A percentile compares a stretch with the other conserved stretches of the same genome.
phyloP scores from a whole-genome alignment of 2,329 filamentous ascomycete species.

The Balansia obtecta region DNA sequence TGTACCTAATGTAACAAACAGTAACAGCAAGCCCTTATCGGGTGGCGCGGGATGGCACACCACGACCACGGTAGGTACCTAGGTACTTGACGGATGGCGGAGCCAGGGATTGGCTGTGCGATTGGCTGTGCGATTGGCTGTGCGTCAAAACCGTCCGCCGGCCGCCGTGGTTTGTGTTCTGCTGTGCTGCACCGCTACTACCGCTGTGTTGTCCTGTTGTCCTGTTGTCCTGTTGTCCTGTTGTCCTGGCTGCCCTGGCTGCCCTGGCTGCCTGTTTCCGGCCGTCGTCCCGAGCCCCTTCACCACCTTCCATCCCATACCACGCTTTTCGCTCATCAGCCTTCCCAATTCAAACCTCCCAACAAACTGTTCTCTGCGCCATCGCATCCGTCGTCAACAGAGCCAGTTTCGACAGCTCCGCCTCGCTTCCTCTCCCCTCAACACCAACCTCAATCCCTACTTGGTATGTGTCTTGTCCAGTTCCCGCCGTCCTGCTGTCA shows the following conservation, averaged over 20 bases:
- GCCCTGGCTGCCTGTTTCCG: constrained; percentile 4
- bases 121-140: too few species aligned
- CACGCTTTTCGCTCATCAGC: constrained; percentile 20
- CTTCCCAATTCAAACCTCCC: constrained; percentile 17
- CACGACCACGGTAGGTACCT: background rate
- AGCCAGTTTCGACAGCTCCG: constrained; percentile 1
- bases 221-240: background rate
- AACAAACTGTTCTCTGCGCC: constrained; percentile 12
- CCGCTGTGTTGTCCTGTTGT: too few species aligned
- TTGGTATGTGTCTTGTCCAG: constrained; percentile 6
- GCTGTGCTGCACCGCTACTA: too few species aligned
- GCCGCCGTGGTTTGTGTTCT: background rate
- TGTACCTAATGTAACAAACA: too few species aligned
- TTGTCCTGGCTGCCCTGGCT: background rate
- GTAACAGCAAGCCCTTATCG: too few species aligned
- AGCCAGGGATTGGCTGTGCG: too few species aligned
- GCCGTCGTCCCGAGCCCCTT: constrained; percentile 17
- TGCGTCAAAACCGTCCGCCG: background rate
- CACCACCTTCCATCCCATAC: constrained; percentile 19
- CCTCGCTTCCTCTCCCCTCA: background rate
- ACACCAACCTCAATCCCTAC: background rate
- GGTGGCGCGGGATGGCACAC: background rate
- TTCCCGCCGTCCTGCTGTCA: constrained; percentile 6
- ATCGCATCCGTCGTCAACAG: constrained; percentile 10
- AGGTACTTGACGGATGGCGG: background rate